A percentile compares a stretch with the other conserved stretches of the same genome.
Conservation (phyloP, 2,329 filamentous ascomycete genomes). For the Cladorrhinum sp. region DNA sequence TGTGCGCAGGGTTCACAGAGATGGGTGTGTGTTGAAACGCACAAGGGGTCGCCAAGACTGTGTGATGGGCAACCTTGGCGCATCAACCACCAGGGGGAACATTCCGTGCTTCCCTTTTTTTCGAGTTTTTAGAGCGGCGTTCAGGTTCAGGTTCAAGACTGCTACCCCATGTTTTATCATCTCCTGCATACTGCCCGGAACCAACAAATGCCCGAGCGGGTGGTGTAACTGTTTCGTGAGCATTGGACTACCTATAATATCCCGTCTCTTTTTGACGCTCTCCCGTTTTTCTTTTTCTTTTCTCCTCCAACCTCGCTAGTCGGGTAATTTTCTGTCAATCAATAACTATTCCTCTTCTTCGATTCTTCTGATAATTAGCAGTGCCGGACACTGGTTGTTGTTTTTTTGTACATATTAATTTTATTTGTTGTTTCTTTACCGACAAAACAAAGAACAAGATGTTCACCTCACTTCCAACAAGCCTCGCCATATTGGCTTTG, state of each 20-base stretch:
- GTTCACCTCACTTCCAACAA: neutral
- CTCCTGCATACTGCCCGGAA: neutral
- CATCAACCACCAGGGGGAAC: neutral
- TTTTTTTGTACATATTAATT: neutral
- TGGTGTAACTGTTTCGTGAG: neutral
- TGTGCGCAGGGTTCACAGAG: neutral
- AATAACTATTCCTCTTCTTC: neutral
- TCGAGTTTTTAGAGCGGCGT: neutral
- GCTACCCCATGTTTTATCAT: neutral
- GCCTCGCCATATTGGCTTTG: slow-evolving; percentile 4
- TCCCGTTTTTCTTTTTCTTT: neutral
- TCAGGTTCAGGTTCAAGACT: neutral
- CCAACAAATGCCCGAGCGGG: neutral
- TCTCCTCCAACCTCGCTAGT: neutral
- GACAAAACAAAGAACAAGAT: neutral
- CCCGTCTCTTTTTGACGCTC: neutral
- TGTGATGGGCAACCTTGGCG: neutral
- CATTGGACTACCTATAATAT: neutral
- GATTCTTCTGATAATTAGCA: neutral
- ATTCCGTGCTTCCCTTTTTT: neutral
- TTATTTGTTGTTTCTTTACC: neutral
- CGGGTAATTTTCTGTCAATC: neutral
- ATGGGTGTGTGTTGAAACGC: neutral
- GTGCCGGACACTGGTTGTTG: slow-evolving; percentile 5
- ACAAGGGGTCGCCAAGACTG: neutral